Base-by-base conservation (phyloP, 345 rosid species). In the Abelmoschus esculentus region DNA sequence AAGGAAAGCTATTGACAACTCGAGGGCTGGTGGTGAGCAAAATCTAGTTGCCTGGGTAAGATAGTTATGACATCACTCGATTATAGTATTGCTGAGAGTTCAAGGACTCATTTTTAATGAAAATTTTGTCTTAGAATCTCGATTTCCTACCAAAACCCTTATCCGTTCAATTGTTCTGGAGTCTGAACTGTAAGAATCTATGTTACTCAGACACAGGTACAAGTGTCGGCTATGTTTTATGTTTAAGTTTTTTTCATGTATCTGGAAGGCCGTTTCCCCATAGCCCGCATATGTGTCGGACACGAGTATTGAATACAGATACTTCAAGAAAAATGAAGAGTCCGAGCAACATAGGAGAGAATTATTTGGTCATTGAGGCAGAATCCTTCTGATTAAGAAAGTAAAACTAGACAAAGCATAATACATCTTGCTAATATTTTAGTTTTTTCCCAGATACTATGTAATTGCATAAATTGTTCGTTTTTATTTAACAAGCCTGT, bases 41-140 rank as follows among this genome's bases (percentile, higher is more conserved):
- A 86, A 86, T 79, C 76, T 88, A 40, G 93, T 88, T 74, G 87
- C 82, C 46, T 88, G 90, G 93, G 93, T 88, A 75, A 85, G 86
- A 60, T 7, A 15, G 28, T 62, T 59, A 19, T 65, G 42, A 19
- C 63, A 68, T 71, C 57, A 67, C 72, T 53, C 17, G 12, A 18
- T 53, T 10, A 62, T 47, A 2, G 12, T 65, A 26, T 65, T 26
- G 18, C 34, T 44, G 17, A 6, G 32, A 22, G 6, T 22, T 44
- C 3, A 5, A 22, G 12, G 54, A 26, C 10, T 2, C 18, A 10
- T 1, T 11, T 61, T 61, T 46, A 46, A 42, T 42, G 68, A 64
- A 22, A 52, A 12, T 12, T 14, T 22, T 22, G 57, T 53, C 2
- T 18, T 55, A 19, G 64, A 60, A 32, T 53, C 28, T 53, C 18